A percentile compares a stretch with the other conserved stretches of the same genome.
Conservation (phyloP, 352 stramenopile species). For the Globisporangium orthogonon region DNA sequence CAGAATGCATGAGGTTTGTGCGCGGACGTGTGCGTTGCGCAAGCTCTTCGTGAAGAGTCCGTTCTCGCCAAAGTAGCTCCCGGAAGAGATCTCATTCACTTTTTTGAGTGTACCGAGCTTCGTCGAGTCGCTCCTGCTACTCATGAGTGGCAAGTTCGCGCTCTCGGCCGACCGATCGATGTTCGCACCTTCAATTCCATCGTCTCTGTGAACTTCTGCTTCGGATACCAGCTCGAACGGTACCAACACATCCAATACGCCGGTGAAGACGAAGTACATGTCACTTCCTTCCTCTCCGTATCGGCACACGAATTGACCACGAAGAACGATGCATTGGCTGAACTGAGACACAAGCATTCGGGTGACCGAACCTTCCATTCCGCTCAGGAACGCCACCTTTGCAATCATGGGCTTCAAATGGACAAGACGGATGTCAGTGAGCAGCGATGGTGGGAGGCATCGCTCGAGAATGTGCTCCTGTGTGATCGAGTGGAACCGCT, state of each 20-base stretch:
- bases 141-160: background rate
- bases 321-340: slow-evolving; percentile 31
- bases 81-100: slow-evolving; percentile 39
- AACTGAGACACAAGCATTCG: slow-evolving; percentile 70
- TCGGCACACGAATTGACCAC: slow-evolving; percentile 58
- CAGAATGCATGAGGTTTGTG: slow-evolving; percentile 61
- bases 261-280: slow-evolving; percentile 77
- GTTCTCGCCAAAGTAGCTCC: slow-evolving; percentile 68
- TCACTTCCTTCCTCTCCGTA: slow-evolving; percentile 55
- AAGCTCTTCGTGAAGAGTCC: slow-evolving; percentile 58
- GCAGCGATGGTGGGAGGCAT: slow-evolving; percentile 55
- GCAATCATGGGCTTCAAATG: slow-evolving; percentile 63
- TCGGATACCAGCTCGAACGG: slow-evolving; percentile 15
- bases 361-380: slow-evolving; percentile 49
- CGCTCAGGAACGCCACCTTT: slow-evolving; percentile 54
- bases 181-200: too few species aligned
- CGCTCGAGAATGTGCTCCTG: slow-evolving; percentile 57
- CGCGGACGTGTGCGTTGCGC: slow-evolving; percentile 44
- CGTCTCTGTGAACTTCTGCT: too few species aligned
- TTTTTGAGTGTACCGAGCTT: slow-evolving; percentile 24
- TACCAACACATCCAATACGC: slow-evolving; percentile 39
- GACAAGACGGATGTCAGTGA: slow-evolving; percentile 64
- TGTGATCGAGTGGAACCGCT: slow-evolving; percentile 65
- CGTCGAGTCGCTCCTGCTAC: too few species aligned
- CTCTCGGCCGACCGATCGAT: slow-evolving; percentile 10